Evolutionary conservation across 2,329 filamentous ascomycete species (phyloP).

Genomic region (Coccinonectria pachysandricola): DNA sequence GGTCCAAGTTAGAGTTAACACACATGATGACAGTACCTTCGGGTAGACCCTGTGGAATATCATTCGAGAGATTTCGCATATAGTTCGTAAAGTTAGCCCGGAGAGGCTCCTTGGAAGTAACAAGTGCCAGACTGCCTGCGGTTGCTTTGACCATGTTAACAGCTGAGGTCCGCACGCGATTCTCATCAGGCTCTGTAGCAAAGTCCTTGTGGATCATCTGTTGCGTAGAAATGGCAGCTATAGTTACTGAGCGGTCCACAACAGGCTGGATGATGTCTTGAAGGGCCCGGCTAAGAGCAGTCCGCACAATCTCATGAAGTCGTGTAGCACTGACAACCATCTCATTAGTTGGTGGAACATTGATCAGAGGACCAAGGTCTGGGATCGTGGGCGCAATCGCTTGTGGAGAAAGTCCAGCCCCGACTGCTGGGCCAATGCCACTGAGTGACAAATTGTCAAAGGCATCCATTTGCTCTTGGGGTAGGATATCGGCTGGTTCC

Average conservation of each 20-base stretch:
- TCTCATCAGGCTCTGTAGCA: constrained; percentile 82
- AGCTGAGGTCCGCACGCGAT: constrained; percentile 73
- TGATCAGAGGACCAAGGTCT: constrained; percentile 68
- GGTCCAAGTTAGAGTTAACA: constrained; percentile 93
- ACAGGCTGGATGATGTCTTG: constrained; percentile 96
- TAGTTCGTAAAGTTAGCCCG: constrained; percentile 97
- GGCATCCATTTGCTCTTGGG: constrained; percentile 61
- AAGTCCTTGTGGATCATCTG: constrained; percentile 97
- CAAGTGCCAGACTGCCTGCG: constrained; percentile 83
- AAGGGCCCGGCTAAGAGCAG: constrained; percentile 78
- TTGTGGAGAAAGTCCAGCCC: constrained; percentile 65
- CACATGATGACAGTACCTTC: constrained; percentile 98
- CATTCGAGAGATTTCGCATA: constrained; percentile 60
- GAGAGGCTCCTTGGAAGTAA: constrained; percentile 96
- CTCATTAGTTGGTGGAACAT: constrained; percentile 71
- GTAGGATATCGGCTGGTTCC: constrained; percentile 47
- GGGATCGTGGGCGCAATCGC: constrained; percentile 72
- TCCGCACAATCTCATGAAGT: constrained; percentile 67
- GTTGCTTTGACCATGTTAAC: constrained; percentile 93
- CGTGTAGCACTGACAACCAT: constrained; percentile 64
- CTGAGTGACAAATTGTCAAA: constrained; percentile 79
- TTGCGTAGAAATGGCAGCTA: constrained; percentile 90
- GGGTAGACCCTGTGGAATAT: constrained; percentile 71
- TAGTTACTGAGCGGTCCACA: constrained; percentile 93
- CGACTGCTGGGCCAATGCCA: constrained; percentile 56